Evolutionary conservation across 306 rosid genomes (phyloP).

Genomic region (Citrullus colocynthis): DNA sequence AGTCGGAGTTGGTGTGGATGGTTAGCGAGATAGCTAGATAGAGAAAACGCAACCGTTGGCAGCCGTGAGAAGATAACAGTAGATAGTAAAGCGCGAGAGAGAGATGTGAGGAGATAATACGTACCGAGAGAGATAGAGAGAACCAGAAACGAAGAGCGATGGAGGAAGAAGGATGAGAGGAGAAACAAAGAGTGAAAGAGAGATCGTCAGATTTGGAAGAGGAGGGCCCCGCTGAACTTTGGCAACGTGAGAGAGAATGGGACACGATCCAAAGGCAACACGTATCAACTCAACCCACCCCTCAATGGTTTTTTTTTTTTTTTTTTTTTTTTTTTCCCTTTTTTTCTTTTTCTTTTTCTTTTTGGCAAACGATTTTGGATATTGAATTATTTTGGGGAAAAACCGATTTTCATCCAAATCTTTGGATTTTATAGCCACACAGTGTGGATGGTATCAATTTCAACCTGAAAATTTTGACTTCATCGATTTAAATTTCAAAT

Average conservation of each 20-base stretch:
- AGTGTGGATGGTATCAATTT: no score
- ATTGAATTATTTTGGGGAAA: no score
- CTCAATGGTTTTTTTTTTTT: no score
- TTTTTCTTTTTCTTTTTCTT: no score
- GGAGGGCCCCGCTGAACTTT: neutral
- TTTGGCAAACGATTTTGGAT: no score
- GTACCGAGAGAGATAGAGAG: neutral
- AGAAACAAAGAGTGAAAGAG: neutral
- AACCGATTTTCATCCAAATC: no score
- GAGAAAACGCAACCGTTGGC: neutral
- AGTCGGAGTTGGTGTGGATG: neutral
- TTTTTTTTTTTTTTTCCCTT: no score
- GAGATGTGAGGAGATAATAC: neutral
- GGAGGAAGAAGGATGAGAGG: neutral
- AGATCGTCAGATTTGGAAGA: neutral
- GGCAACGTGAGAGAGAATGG: slow-evolving; percentile 6
- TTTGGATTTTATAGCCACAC: no score
- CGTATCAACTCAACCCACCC: no score
- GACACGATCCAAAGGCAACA: neutral
- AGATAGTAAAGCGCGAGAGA: neutral
- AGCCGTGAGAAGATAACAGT: neutral
- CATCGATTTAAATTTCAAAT: no score
- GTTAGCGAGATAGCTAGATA: neutral
- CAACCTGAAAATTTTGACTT: no score
- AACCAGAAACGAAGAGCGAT: neutral